Conservation (phyloP, 2,329 filamentous ascomycete species). For the Capronia coronata region DNA sequence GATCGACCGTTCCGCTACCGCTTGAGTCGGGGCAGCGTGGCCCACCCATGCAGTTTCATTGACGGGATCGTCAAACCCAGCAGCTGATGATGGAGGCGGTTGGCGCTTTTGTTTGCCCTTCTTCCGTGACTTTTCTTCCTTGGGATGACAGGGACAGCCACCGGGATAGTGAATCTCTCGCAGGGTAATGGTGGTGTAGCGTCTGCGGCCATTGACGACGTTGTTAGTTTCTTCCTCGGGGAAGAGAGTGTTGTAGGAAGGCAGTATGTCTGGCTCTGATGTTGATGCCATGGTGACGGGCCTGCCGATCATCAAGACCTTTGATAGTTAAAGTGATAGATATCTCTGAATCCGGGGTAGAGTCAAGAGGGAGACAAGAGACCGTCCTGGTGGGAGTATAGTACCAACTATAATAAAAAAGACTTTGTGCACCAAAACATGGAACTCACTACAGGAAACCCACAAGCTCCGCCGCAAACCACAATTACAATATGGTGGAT, state of each 20-base stretch:
- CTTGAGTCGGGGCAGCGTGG: slow-evolving; percentile 16
- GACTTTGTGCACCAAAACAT: slow-evolving; percentile 4
- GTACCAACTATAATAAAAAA: slow-evolving; percentile 10
- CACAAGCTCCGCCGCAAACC: neutral
- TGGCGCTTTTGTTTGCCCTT: slow-evolving; percentile 20
- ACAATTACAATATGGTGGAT: neutral
- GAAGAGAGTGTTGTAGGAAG: slow-evolving; percentile 22
- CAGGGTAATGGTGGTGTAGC: slow-evolving; percentile 27
- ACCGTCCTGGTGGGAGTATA: slow-evolving; percentile 4
- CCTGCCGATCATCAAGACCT: too few relatives aligned
- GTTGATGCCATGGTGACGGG: slow-evolving; percentile 10
- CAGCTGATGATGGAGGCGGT: neutral
- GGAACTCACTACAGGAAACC: neutral
- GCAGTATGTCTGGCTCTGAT: slow-evolving; percentile 9
- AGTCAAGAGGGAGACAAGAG: neutral
- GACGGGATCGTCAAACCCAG: slow-evolving; percentile 7
- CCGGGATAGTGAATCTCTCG: slow-evolving; percentile 25
- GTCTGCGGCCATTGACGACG: slow-evolving; percentile 18
- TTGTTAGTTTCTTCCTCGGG: slow-evolving; percentile 22
- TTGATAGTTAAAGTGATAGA: too few relatives aligned
- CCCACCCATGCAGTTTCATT: slow-evolving; percentile 19
- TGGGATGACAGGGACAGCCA: slow-evolving; percentile 27
- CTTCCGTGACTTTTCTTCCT: slow-evolving; percentile 11
- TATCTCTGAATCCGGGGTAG: slow-evolving; percentile 2
- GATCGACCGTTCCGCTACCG: slow-evolving; percentile 11